phyloP scores from a whole-genome alignment of 1,284 basidiomycete genomes.

The Thecaphora frezii region DNA sequence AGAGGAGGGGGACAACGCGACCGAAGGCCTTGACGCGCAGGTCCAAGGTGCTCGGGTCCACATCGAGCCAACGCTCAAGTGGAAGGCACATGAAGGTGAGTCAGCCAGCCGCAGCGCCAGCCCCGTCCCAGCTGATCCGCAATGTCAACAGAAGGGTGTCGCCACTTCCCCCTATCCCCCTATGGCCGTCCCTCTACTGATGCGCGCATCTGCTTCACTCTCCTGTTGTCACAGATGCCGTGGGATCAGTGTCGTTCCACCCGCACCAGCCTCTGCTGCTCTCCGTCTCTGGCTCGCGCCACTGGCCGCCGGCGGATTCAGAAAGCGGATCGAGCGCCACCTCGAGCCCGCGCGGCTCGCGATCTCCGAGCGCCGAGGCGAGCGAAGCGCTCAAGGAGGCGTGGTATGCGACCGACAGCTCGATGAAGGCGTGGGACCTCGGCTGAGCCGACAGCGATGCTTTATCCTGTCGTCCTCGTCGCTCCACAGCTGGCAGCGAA shows the following conservation, averaged over 20 bases:
- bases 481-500: too few relatives aligned
- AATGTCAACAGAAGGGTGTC: not conserved
- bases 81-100: constrained; percentile 35
- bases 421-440: constrained; percentile 25
- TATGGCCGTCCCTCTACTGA: not conserved
- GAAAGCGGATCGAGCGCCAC: not conserved
- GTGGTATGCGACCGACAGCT: constrained; percentile 22
- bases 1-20: constrained; percentile 3
- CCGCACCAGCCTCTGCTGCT: constrained; percentile 23
- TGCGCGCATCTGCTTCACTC: not conserved
- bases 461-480: not conserved
- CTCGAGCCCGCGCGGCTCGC: too few relatives aligned
- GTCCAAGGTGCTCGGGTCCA: constrained; percentile 6
- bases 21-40: not conserved
- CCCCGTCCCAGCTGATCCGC: not conserved
- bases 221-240: constrained; percentile 12
- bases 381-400: not conserved
- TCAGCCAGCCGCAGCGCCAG: not conserved
- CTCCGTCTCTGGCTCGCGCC: constrained; percentile 28
- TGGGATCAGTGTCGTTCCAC: constrained; percentile 34
- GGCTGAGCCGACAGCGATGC: constrained; percentile 5
- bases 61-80: constrained; percentile 17
- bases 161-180: not conserved
- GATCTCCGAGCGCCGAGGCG: not conserved
- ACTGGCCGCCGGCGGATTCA: constrained; percentile 8